phyloP scores from a whole-genome alignment of 164 flowering plant genomes.

The Tetrastigma voinierianum region DNA sequence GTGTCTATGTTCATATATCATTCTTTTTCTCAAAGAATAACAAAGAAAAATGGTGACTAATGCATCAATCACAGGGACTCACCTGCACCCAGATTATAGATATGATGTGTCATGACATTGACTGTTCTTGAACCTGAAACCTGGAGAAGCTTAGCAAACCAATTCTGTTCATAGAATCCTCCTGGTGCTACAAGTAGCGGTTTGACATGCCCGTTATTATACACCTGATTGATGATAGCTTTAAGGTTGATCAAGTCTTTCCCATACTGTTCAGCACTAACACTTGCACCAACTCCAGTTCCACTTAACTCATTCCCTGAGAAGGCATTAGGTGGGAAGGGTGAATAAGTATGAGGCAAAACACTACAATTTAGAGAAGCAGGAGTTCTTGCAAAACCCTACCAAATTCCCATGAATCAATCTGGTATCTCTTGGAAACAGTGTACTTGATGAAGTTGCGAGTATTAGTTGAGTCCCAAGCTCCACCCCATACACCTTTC shows the following conservation, averaged over 20 bases:
- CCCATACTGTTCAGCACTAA: constrained; percentile 66
- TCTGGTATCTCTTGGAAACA: constrained; percentile 62
- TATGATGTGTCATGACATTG: constrained; percentile 75
- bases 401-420: constrained; percentile 98
- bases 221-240: constrained; percentile 48
- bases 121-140: constrained; percentile 61
- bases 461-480: constrained; percentile 77
- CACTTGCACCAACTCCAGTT: constrained; percentile 72
- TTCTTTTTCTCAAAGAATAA: background rate
- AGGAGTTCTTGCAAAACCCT: constrained; percentile 3
- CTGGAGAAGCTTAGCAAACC: constrained; percentile 74
- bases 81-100: constrained; percentile 86
- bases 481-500: constrained; percentile 58
- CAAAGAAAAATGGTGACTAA: background rate
- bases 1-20: no score
- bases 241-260: constrained; percentile 66
- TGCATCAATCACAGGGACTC: background rate
- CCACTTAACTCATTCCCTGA: constrained; percentile 94
- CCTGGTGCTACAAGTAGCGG: constrained; percentile 90
- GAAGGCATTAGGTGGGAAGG: background rate
- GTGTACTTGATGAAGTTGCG: constrained; percentile 68
- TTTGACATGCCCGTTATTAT: constrained; percentile 31
- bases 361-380: background rate
- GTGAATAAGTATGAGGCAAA: background rate
- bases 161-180: constrained; percentile 66